Percentiles rank a stretch among this genome's conserved stretches.
phyloP scores from a whole-genome alignment of 805 yeast species.

The Candida nonsorbophila region DNA sequence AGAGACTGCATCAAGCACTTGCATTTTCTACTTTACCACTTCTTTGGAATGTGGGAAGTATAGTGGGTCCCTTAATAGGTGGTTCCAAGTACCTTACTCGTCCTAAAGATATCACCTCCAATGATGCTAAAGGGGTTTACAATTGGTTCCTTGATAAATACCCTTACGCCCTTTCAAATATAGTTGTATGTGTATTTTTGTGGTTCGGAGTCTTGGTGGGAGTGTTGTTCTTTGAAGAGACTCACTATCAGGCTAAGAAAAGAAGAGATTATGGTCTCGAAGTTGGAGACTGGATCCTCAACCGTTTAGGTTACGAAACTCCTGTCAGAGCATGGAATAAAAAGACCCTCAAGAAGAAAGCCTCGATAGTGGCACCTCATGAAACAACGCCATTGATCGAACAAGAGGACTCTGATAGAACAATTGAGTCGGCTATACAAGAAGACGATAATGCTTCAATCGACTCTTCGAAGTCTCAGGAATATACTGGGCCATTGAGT shows the following conservation, averaged over 20 bases:
- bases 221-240: constrained; percentile 33
- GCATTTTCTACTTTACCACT: constrained; percentile 61
- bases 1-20: constrained; percentile 54
- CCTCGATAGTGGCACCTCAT: too few species aligned
- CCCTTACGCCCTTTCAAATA: constrained; percentile 36
- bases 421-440: not conserved
- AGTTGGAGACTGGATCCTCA: constrained; percentile 28
- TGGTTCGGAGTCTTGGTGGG: constrained; percentile 21
- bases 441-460: constrained; percentile 4
- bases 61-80: constrained; percentile 57
- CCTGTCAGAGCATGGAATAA: constrained; percentile 26
- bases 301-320: constrained; percentile 17
- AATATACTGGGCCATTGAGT: constrained; percentile 5
- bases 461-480: constrained; percentile 3
- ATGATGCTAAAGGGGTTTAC: constrained; percentile 7
- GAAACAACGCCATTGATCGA: not conserved
- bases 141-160: constrained; percentile 21
- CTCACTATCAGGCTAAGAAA: constrained; percentile 19
- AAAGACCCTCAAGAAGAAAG: not conserved
- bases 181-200: constrained; percentile 25
- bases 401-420: not conserved
- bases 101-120: constrained; percentile 17
- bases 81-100: constrained; percentile 46
- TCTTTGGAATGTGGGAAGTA: constrained; percentile 55
- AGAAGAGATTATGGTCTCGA: constrained; percentile 27